These are phyloP conservation scores for Suillus bovinus DNA, from an alignment of 768 basidiomycete species.

Conservation along the genomic window DNA sequence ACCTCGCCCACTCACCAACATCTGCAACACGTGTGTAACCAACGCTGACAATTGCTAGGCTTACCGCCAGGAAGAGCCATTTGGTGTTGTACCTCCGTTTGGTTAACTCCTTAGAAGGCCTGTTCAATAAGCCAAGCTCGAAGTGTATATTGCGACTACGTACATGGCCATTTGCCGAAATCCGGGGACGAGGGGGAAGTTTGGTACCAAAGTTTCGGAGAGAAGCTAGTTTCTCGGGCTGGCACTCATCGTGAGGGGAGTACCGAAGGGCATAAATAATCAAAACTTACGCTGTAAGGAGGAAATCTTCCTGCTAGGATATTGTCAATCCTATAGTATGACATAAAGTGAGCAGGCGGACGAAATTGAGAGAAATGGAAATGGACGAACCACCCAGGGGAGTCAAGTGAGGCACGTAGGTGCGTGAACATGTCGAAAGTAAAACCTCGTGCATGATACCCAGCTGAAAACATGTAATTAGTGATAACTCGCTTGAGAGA, in stretches of 20 bases:
- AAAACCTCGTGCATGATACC: constrained; percentile 72
- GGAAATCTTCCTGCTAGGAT: constrained; percentile 30
- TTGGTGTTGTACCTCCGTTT: background rate
- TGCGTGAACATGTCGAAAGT: constrained; percentile 82
- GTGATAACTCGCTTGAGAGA: constrained; percentile 1
- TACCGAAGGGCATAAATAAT: background rate
- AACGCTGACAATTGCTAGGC: constrained; percentile 11
- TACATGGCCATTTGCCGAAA: constrained; percentile 13
- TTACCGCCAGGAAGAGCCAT: constrained; percentile 13
- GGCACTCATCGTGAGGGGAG: background rate
- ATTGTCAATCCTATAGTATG: constrained; percentile 21
- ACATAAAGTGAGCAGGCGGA: constrained; percentile 6
- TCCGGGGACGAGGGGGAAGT: constrained; percentile 24
- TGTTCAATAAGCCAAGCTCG: constrained; percentile 16
- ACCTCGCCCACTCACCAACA: background rate
- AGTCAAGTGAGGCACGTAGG: constrained; percentile 53
- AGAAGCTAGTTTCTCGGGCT: constrained; percentile 29
- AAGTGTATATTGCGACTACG: background rate
- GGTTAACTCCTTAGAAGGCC: constrained; percentile 9
- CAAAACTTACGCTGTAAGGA: constrained; percentile 28
- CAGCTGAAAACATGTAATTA: constrained; percentile 41
- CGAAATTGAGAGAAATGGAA: too few species aligned
- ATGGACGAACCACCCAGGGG: constrained; percentile 35
- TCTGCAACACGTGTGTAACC: constrained; percentile 10
- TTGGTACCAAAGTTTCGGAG: constrained; percentile 18